Conservation (phyloP, 768 basidiomycete species). For the Rhizopogon sp. region DNA sequence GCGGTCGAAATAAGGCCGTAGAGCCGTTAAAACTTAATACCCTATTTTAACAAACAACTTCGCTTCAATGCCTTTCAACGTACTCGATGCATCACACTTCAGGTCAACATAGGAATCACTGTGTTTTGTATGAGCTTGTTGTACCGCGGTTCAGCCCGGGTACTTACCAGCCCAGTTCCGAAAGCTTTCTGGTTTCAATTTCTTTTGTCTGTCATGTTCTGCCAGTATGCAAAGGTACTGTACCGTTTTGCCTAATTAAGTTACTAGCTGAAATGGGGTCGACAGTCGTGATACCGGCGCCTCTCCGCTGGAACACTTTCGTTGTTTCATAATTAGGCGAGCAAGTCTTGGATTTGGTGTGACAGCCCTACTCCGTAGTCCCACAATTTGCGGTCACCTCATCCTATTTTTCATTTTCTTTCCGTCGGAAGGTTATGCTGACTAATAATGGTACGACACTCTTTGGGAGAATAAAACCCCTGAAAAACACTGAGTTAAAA, state of each 20-base stretch:
- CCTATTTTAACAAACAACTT: too few species aligned
- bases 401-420: too few species aligned
- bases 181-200: background rate
- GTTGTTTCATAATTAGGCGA: too few species aligned
- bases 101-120: background rate
- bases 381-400: background rate
- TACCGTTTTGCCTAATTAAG: too few species aligned
- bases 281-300: too few species aligned
- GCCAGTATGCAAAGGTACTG: background rate
- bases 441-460: conserved; percentile 9
- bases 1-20: too few species aligned
- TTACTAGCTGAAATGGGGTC: too few species aligned
- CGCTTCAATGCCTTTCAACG: background rate
- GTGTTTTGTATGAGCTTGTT: background rate
- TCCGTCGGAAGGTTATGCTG: conserved; percentile 13
- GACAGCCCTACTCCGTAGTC: background rate
- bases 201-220: background rate
- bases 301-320: too few species aligned
- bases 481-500: conserved; percentile 6
- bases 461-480: background rate
- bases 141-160: too few species aligned
- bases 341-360: too few species aligned
- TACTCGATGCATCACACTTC: background rate
- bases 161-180: too few species aligned
- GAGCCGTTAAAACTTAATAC: background rate